Conservation (phyloP, 2,329 filamentous ascomycete species). For the Pseudocercospora macadamiae region DNA sequence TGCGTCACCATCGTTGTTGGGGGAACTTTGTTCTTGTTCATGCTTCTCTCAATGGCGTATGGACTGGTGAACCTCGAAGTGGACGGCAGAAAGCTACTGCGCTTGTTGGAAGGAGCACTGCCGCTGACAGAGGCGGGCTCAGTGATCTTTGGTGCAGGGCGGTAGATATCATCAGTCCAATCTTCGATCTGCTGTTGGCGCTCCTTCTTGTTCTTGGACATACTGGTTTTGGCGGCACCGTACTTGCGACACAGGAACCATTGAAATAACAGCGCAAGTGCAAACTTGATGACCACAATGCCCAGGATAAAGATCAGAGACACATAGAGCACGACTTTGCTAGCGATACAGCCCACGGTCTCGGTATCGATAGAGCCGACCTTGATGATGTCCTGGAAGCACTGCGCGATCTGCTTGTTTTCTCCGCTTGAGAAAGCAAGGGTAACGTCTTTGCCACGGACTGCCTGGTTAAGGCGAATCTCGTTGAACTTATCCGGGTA, state of each 20-base stretch:
- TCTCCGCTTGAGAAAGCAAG: conserved; percentile 76
- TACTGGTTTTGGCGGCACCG: conserved; percentile 81
- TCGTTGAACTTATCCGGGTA: conserved; percentile 79
- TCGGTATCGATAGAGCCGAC: conserved; percentile 95
- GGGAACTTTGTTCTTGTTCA: conserved; percentile 54
- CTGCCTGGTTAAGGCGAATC: conserved; percentile 69
- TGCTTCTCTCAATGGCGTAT: conserved; percentile 71
- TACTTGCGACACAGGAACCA: conserved; percentile 93
- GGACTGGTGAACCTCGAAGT: conserved; percentile 94
- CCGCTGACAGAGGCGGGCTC: conserved; percentile 63
- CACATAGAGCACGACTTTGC: conserved; percentile 93
- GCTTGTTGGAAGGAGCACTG: conserved; percentile 75
- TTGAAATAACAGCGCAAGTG: conserved; percentile 88
- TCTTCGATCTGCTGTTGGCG: conserved; percentile 94
- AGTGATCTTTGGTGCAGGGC: conserved; percentile 78
- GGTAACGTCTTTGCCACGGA: conserved; percentile 86
- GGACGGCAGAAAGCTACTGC: conserved; percentile 85
- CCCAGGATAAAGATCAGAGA: conserved; percentile 89
- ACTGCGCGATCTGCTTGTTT: conserved; percentile 83
- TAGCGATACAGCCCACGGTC: conserved; percentile 95
- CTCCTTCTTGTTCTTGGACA: conserved; percentile 78
- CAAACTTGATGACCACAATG: conserved; percentile 82
- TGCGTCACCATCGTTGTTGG: conserved; percentile 97
- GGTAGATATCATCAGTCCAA: conserved; percentile 97
- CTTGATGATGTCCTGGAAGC: conserved; percentile 90